phyloP scores from a whole-genome alignment of 441 rosid genomes.

The Oxalis stricta region DNA sequence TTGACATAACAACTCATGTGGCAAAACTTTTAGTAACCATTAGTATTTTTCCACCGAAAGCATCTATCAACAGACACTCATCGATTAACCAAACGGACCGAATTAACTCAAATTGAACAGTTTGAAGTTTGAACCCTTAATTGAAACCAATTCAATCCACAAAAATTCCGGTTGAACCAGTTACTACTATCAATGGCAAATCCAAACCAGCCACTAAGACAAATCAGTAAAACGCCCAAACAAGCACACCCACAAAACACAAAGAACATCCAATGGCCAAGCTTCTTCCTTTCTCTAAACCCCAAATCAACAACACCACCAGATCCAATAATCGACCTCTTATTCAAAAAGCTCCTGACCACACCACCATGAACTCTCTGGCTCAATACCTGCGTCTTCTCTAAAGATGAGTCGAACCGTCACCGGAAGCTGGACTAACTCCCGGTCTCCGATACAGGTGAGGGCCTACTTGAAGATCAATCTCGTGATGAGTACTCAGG shows the following conservation, averaged over 20 bases:
- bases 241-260: constrained; percentile 67
- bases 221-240: constrained; percentile 77
- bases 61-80: too few species aligned
- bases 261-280: constrained; percentile 77
- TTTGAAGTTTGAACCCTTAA: too few species aligned
- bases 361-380: constrained; percentile 34
- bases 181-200: constrained; percentile 79
- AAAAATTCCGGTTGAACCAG: too few species aligned
- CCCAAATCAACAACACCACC: constrained; percentile 44
- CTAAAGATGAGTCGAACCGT: constrained; percentile 26
- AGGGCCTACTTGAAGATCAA: constrained; percentile 49
- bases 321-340: constrained; percentile 51
- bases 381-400: constrained; percentile 23
- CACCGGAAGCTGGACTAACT: constrained; percentile 10
- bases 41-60: too few species aligned
- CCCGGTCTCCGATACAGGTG: constrained; percentile 70
- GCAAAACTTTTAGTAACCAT: too few species aligned
- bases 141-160: too few species aligned
- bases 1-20: too few species aligned
- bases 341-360: constrained; percentile 29
- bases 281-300: constrained; percentile 50
- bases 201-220: constrained; percentile 80
- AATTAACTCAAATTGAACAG: too few species aligned
- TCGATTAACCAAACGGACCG: too few species aligned
- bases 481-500: constrained; percentile 43